These are phyloP conservation scores for Wallacemonas sp. DNA, from an alignment of 208 protist genomes.

Conservation along the genomic window DNA sequence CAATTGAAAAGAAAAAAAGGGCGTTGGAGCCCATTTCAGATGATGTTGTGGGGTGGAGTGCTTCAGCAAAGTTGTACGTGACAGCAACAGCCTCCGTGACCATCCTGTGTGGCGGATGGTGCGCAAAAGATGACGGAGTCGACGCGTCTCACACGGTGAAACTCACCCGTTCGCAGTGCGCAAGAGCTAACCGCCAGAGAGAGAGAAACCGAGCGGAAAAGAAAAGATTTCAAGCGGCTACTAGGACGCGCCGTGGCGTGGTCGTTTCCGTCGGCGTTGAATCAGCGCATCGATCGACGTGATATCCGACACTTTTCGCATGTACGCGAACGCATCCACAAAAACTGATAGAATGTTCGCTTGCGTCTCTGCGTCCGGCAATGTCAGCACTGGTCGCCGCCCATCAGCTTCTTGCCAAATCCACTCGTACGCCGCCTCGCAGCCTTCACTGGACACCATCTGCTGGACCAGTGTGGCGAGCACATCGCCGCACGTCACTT, in stretches of 20 bases:
- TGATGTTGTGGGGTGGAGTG: too few species aligned
- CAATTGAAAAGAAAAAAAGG: too few species aligned
- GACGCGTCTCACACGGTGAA: too few species aligned
- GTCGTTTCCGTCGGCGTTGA: conserved; percentile 45
- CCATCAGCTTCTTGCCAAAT: not conserved
- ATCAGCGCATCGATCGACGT: conserved; percentile 67
- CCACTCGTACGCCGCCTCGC: conserved; percentile 1
- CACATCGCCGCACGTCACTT: conserved; percentile 38
- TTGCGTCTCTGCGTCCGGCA: conserved; percentile 33
- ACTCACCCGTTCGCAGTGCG: too few species aligned
- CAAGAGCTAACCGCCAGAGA: too few species aligned
- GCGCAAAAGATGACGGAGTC: too few species aligned
- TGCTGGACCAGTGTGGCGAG: conserved; percentile 25
- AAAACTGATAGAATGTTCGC: conserved; percentile 68
- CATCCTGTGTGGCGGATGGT: too few species aligned
- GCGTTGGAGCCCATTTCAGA: too few species aligned
- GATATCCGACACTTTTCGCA: conserved; percentile 68
- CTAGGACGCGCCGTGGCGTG: conserved; percentile 3
- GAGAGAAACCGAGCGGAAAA: not conserved
- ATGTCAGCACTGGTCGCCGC: conserved; percentile 6
- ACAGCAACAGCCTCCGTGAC: too few species aligned
- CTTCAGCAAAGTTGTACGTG: too few species aligned
- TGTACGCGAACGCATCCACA: conserved; percentile 72
- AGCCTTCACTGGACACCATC: conserved; percentile 11
- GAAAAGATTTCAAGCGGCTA: not conserved